Evolutionary conservation across 495 filamentous ascomycete genomes (phyloP), one percentile per base, ranked within the genome.

Genomic region (Penicillium simplicissimum): DNA sequence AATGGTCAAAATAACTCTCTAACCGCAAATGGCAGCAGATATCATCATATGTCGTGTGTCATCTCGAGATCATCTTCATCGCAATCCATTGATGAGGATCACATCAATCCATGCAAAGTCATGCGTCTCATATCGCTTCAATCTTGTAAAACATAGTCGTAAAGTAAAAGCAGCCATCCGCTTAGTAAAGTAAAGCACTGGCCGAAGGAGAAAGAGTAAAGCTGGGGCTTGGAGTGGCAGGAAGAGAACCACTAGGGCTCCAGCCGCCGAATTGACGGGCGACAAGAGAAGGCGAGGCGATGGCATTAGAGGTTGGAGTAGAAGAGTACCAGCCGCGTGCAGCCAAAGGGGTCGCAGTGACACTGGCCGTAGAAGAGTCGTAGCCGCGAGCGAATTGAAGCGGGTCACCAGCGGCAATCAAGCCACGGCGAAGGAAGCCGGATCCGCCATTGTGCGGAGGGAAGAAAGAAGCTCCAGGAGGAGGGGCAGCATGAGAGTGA

Each of bases 351-450:
- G 53, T 36, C 5, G 61, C 40, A 17, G 51, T 55, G 43, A 42
- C 53, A 36, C 64, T 58, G 40, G 60, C 59, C 23, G 57, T 34
- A 28, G 64, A 62, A 2, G 61, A 28, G 28, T 28, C 42, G 38
- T 62, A 67, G 49, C 62, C 61, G 43, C 67, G 68, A 21, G 61
- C 66, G 54, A 58, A 64, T 19, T 60, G 37, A 36, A 55, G 38
- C 7, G 64, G 69, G n/a, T 67, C 60, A 31, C 67, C 67, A 42
- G 60, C 60, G 34, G 69, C 61, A 17, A 56, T 69, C 55, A 69
- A 48, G 19, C 64, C 67, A 5, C 64, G 67, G 28, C 67, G 69
- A 33, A 71, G 54, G 48, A 71, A 69, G 37, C 51, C 45, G 1
- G 53, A 58, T 33, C 33, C 34, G 5, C 57, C 31, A 15, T 52